These are phyloP conservation scores for Globisporangium megalacanthum DNA, from an alignment of 352 stramenopile species.

Conservation along the genomic window DNA sequence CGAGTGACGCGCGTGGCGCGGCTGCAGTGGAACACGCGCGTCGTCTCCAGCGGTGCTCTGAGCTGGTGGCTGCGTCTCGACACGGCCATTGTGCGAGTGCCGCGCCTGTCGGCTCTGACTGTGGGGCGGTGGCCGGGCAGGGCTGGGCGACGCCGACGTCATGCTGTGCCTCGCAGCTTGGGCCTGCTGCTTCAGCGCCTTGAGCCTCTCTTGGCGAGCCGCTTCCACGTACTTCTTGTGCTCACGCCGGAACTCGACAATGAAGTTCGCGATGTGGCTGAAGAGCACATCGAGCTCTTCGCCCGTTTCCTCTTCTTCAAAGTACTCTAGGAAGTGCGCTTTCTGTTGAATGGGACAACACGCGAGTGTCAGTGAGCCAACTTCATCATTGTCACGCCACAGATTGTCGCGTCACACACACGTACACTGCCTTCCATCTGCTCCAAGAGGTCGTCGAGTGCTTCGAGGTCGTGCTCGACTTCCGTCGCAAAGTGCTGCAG, in stretches of 20 bases:
- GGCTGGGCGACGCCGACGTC: conserved; percentile 3
- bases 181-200: conserved; percentile 19
- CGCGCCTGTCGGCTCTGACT: conserved; percentile 4
- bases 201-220: conserved; percentile 20
- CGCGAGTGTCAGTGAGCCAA: neutral
- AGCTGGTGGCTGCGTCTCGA: conserved; percentile 1
- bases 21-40: neutral
- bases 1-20: neutral
- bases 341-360: conserved; percentile 28
- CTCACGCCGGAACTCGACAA: conserved; percentile 61
- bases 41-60: neutral
- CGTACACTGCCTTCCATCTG: conserved; percentile 46
- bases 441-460: conserved; percentile 41
- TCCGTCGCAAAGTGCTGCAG: conserved; percentile 56
- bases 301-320: conserved; percentile 76
- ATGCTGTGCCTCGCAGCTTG: conserved; percentile 13
- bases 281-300: conserved; percentile 76
- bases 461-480: conserved; percentile 51
- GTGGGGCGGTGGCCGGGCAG: conserved; percentile 1
- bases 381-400: neutral
- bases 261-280: conserved; percentile 71
- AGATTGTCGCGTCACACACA: conserved; percentile 3
- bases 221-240: conserved; percentile 61
- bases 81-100: conserved; percentile 11
- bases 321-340: conserved; percentile 72